These are phyloP conservation scores for Glebionis coronaria DNA, from an alignment of 129 eudicot species.

Conservation along the genomic window DNA sequence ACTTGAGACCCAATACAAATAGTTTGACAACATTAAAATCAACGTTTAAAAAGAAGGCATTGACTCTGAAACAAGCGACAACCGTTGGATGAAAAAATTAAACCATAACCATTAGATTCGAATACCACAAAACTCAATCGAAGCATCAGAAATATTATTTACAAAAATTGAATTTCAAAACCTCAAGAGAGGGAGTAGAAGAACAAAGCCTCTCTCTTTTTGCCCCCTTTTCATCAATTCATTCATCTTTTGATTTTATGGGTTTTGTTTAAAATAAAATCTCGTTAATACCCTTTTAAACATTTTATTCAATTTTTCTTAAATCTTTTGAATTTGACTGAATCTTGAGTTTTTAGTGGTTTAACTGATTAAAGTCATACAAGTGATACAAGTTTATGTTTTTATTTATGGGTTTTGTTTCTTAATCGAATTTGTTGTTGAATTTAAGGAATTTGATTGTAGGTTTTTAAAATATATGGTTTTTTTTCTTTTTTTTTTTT, in stretches of 20 bases:
- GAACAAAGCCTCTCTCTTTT: conserved; percentile 39
- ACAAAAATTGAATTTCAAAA: conserved; percentile 71
- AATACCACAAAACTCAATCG: conserved; percentile 24
- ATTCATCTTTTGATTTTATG: conserved; percentile 2
- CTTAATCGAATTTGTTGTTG: conserved; percentile 3
- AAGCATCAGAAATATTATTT: conserved; percentile 32
- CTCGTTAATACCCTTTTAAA: no score
- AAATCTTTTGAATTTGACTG: conserved; percentile 34
- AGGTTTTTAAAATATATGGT: not conserved
- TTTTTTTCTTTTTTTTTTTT: conserved; percentile 13
- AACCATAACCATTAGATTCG: conserved; percentile 38
- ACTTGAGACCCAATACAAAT: no score
- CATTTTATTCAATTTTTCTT: no score
- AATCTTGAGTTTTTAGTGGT: conserved; percentile 13
- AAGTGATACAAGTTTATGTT: not conserved
- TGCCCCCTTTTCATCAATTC: conserved; percentile 31
- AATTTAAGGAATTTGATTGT: conserved; percentile 21
- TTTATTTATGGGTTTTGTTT: conserved; percentile 12
- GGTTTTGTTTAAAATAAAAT: not conserved
- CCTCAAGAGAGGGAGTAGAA: conserved; percentile 84
- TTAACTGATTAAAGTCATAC: conserved; percentile 15
- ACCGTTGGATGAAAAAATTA: conserved; percentile 33
- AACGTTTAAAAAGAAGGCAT: conserved; percentile 20
- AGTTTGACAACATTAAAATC: not conserved
- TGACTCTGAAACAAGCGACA: conserved; percentile 28